A percentile compares a stretch with the other conserved stretches of the same genome.
Conservation (phyloP, 345 rosid species). For the Durio zibethinus region DNA sequence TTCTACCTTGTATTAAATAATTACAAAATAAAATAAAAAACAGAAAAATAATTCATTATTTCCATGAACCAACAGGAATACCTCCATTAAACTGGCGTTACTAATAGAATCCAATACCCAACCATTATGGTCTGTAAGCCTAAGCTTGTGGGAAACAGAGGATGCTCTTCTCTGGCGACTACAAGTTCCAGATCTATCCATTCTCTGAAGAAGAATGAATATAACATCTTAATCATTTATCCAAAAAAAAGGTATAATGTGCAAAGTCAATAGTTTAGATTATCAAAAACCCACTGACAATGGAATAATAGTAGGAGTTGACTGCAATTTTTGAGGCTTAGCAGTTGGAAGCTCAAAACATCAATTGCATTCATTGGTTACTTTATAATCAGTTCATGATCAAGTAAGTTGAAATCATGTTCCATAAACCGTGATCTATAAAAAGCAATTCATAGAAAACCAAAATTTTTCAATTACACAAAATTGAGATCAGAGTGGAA, state of each 20-base stretch:
- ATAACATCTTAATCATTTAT: neutral
- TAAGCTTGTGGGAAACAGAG: conserved; percentile 59
- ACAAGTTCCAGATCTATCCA: conserved; percentile 80
- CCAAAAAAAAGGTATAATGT: neutral
- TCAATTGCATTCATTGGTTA: neutral
- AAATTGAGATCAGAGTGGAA: neutral
- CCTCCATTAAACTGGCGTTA: conserved; percentile 92
- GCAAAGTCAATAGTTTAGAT: neutral
- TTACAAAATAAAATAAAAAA: neutral
- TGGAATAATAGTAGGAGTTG: neutral
- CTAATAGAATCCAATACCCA: conserved; percentile 64
- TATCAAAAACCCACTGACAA: neutral
- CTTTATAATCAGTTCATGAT: neutral
- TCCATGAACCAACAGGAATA: conserved; percentile 22
- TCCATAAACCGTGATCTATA: neutral
- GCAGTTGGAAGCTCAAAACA: neutral
- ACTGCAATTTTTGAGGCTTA: neutral
- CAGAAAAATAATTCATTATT: neutral
- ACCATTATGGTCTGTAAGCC: conserved; percentile 48
- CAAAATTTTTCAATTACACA: neutral
- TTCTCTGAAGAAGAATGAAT: conserved; percentile 51
- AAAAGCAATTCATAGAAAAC: neutral
- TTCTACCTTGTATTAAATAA: neutral
- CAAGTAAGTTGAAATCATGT: neutral
- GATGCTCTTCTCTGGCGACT: conserved; percentile 71